A percentile compares a stretch with the other conserved stretches of the same genome.
These are phyloP conservation scores for Taiozyma onychis DNA, from an alignment of 1,139 yeast genomes.

Conservation along the genomic window DNA sequence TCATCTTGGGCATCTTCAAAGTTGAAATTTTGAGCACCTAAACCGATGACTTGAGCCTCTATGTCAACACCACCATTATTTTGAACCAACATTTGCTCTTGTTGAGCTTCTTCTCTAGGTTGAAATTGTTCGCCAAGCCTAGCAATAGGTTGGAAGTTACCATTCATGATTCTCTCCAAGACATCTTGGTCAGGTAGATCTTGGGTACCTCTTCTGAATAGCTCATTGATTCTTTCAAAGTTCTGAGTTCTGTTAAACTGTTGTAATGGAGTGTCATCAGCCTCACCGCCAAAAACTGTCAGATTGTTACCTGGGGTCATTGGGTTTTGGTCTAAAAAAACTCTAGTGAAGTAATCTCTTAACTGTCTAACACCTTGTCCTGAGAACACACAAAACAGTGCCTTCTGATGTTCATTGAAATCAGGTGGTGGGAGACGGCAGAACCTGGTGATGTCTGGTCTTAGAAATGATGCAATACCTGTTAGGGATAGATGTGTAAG, in stretches of 20 bases:
- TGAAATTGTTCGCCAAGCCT: neutral
- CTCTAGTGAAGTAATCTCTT: conserved; percentile 51
- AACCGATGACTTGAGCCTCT: neutral
- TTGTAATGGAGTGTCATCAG: neutral
- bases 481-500: conserved; percentile 85
- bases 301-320: neutral
- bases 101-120: neutral
- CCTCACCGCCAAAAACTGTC: neutral
- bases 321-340: conserved; percentile 13
- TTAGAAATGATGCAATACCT: conserved; percentile 82
- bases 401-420: conserved; percentile 81
- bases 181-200: neutral
- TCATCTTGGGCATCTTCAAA: conserved; percentile 1
- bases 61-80: neutral
- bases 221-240: conserved; percentile 6
- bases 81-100: neutral
- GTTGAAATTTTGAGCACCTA: conserved; percentile 1
- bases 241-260: conserved; percentile 1
- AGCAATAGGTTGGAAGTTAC: neutral
- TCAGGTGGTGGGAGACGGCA: conserved; percentile 96
- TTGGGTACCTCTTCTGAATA: conserved; percentile 4
- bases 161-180: neutral
- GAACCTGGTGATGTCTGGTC: conserved; percentile 78
- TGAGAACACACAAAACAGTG: conserved; percentile 87
- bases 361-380: conserved; percentile 81